Base-by-base conservation (phyloP, 176 grass and related monocot species). In the Puya raimondii region DNA sequence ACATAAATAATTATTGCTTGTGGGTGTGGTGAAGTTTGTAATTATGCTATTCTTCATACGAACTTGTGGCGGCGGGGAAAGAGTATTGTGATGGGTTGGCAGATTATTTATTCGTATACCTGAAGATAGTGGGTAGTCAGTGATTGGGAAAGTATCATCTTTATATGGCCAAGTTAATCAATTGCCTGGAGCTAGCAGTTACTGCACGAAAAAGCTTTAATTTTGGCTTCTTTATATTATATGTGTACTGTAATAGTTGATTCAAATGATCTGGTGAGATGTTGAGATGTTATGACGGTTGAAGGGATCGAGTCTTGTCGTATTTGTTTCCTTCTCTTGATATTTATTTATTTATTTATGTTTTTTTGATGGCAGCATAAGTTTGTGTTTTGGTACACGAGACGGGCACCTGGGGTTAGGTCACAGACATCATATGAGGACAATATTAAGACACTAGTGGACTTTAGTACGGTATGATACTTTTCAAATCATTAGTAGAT, bases 371-470 rank as follows among this genome's bases (percentile, higher is more conserved):
- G n/a, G 42, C 85, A 99, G 95, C 78, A 84, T 70, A 99, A 93
- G 73, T 82, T 94, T 76, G 84, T 83, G 47, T 86, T 94, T 74
- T 99, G 95, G 95, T 94, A 91, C 75, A 88, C 95, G 1, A 77
- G 85, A 50, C 86, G 90, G 70, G 88, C 90, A 13, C 84, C 87
- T 83, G 95, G 90, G 54, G 56, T 91, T 49, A 81, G 89, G 57
- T 88, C 89, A 67, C 85, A 88, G 66, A 71, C 57, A 26, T 80
- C 95, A 25, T 99, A 99, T 64, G 89, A 99, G 71, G 95, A 99
- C 53, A 99, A 94, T 79, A 88, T 99, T 79, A 99, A 83, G 75
- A 99, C 86, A 81, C 88, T 94, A 67, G 72, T 84, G 13, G 95
- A 99, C 57, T 93, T 99, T 64, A 88, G 85, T 77, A 94, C 95